Conservation (phyloP, 495 filamentous ascomycete genomes). For the Tuber magnatum region DNA sequence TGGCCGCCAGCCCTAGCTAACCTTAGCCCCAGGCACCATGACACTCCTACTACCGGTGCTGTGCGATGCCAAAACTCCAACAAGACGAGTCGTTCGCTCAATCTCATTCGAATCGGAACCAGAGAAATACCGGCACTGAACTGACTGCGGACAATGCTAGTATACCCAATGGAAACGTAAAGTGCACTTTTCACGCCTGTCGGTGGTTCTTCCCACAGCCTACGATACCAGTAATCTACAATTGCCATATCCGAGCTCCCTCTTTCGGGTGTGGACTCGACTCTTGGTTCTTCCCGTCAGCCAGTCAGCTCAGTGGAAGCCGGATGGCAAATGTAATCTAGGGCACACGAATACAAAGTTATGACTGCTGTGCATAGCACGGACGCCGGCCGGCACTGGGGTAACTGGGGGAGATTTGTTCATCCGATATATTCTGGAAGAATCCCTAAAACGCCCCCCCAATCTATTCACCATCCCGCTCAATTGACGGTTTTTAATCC, state of each 20-base stretch:
- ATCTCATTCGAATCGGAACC: not conserved
- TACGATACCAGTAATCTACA: not conserved
- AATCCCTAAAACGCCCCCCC: conserved; percentile 1
- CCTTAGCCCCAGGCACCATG: not conserved
- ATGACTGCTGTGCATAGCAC: not conserved
- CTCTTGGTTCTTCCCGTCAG: not conserved
- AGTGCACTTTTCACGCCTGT: not conserved
- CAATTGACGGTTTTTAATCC: not conserved
- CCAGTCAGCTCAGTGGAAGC: not conserved
- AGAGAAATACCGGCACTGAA: not conserved
- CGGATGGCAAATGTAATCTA: too few relatives aligned
- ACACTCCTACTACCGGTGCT: not conserved
- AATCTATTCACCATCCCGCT: not conserved
- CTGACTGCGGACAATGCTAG: not conserved
- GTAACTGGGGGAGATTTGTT: conserved; percentile 1
- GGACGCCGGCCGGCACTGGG: not conserved
- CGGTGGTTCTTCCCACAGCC: not conserved
- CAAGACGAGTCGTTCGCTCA: not conserved
- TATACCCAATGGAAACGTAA: not conserved
- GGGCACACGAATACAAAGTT: not conserved
- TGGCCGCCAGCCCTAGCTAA: not conserved
- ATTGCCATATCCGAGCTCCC: not conserved
- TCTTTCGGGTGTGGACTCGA: not conserved
- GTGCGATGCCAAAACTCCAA: not conserved
- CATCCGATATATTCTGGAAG: conserved; percentile 2